Evolutionary conservation across 192 early-diverging fungal genomes (phyloP), one percentile per base, ranked within the genome.

Genomic region (Backusella circina): DNA sequence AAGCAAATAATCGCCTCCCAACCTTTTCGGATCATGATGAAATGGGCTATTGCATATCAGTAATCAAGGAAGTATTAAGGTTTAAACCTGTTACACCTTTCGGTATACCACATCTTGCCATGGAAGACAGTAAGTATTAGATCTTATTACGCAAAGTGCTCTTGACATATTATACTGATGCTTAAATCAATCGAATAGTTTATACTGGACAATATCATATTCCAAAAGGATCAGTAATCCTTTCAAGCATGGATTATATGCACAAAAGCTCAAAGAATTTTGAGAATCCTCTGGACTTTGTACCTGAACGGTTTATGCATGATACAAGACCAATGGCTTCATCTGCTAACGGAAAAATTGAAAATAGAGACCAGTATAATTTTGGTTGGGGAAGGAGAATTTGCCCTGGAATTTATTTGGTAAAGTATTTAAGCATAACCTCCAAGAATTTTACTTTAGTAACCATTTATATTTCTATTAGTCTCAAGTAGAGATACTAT

Each of bases 371-470:
- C n/a, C 32, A 37, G 13, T 67, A 67, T 7, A 37, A 33, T 18
- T 67, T 67, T 67, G 66, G 66, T 23, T 67, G 66, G 66, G 66
- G 66, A 67, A 41, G 39, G 37, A 28, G 66, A 33, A 67, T 67
- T 16, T 67, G 66, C 8, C 66, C 66, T 67, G 66, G 66, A 33
- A 38, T 67, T 67, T 67, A 67, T 32, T 37, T 38, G 32, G 66
- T 67, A 67, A 67, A 23, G 1, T 16, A 32, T 33, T 23, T 2
- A 26, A 47, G 1, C 0, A 18, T 47, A 18, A 18, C 44, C 16
- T 0, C 4, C 44, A 47, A 41, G 15, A 41, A 3, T 41, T 41
- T 47, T 3, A 18, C 2, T 47, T 16, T n/a, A 47, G 18, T n/a
- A 15, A 41, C 12, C 15, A 10, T 16, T 41, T 36, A 10, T 39